Conservation (phyloP, 2,329 filamentous ascomycete species). For the Anisogramma anomala region DNA sequence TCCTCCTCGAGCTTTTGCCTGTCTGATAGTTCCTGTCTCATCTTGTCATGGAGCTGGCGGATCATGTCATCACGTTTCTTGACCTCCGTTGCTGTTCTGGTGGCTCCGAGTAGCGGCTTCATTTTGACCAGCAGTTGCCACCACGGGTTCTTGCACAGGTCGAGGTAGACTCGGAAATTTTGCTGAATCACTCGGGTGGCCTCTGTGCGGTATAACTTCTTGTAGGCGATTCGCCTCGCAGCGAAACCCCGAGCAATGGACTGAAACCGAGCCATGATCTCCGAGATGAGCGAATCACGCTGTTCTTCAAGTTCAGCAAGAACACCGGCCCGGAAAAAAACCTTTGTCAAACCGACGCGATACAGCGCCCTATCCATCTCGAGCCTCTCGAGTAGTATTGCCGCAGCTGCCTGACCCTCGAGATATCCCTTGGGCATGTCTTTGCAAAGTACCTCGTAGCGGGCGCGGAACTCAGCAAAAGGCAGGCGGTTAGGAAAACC, state of each 20-base stretch:
- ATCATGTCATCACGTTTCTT: conserved; percentile 95
- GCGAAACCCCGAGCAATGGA: conserved; percentile 83
- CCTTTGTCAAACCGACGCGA: conserved; percentile 89
- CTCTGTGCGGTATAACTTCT: conserved; percentile 86
- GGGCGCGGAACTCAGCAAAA: conserved; percentile 87
- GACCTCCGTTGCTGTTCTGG: conserved; percentile 82
- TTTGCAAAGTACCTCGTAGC: conserved; percentile 87
- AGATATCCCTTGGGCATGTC: conserved; percentile 83
- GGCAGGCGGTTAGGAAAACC: conserved; percentile 90
- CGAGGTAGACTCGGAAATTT: conserved; percentile 85
- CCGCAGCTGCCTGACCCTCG: conserved; percentile 76
- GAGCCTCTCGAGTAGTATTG: conserved; percentile 80
- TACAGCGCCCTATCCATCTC: conserved; percentile 77
- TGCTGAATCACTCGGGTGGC: conserved; percentile 88
- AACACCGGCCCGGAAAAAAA: conserved; percentile 95
- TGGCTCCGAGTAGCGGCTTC: conserved; percentile 87
- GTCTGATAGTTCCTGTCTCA: conserved; percentile 62
- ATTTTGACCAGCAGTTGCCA: conserved; percentile 92
- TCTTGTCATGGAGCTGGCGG: conserved; percentile 70
- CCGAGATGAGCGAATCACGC: conserved; percentile 79
- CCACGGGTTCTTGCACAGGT: conserved; percentile 89
- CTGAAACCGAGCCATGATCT: conserved; percentile 91
- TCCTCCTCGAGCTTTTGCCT: conserved; percentile 82
- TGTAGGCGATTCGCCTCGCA: conserved; percentile 78
- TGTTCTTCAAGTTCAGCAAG: conserved; percentile 94